These are phyloP conservation scores for Metschnikowia corniflorae DNA, from an alignment of 805 yeast genomes.

Conservation along the genomic window DNA sequence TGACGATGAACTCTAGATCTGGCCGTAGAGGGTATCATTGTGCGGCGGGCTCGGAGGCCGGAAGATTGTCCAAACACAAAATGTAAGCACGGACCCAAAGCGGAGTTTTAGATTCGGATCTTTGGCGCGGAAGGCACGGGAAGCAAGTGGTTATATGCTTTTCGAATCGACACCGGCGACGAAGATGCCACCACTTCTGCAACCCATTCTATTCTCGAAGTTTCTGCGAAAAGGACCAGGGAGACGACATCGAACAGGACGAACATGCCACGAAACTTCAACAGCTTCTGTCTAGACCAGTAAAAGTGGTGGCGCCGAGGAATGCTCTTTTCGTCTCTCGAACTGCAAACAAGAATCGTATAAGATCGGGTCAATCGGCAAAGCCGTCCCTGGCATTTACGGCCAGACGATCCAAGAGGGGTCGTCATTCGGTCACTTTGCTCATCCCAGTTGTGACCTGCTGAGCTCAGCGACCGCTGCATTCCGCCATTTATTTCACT, in stretches of 20 bases:
- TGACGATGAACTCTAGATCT: slow-evolving; percentile 45
- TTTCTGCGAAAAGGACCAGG: slow-evolving; percentile 3
- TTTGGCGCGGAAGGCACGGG: slow-evolving; percentile 56
- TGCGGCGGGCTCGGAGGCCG: slow-evolving; percentile 47
- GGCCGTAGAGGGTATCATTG: slow-evolving; percentile 64
- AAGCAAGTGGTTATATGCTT: slow-evolving; percentile 73
- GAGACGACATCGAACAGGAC: slow-evolving; percentile 1
- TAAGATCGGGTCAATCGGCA: slow-evolving; percentile 74
- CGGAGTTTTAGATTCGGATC: slow-evolving; percentile 61
- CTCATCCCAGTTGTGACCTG: too few relatives aligned
- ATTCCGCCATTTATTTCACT: too few relatives aligned
- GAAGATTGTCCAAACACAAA: slow-evolving; percentile 49
- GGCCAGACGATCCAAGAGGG: too few relatives aligned
- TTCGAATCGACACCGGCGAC: slow-evolving; percentile 29
- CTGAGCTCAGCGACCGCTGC: too few relatives aligned
- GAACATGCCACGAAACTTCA: too few relatives aligned
- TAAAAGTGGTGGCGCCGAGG: slow-evolving; percentile 49
- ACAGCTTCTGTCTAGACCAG: too few relatives aligned
- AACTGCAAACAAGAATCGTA: slow-evolving; percentile 76
- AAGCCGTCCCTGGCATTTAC: too few relatives aligned
- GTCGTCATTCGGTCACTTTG: too few relatives aligned
- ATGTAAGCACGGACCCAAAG: slow-evolving; percentile 55
- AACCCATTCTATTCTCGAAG: slow-evolving; percentile 22
- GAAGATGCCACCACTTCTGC: slow-evolving; percentile 14
- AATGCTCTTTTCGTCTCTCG: slow-evolving; percentile 81